Percentiles rank a stretch among this genome's conserved stretches.
Evolutionary conservation across 2,329 filamentous ascomycete species (phyloP).

Genomic region (Claviceps quebecensis): DNA sequence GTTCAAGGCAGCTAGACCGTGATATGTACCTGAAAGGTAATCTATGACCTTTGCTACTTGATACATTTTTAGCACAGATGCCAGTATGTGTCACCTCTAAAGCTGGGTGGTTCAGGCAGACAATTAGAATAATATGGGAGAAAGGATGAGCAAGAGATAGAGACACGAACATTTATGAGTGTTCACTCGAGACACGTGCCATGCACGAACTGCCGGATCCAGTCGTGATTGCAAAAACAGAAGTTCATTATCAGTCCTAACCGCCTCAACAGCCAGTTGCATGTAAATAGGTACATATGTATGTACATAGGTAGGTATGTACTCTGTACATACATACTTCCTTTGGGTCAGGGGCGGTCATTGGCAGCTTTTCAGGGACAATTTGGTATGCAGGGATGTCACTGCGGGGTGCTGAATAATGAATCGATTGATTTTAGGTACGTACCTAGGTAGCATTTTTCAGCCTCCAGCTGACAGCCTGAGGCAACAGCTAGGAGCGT

Average conservation of each 20-base stretch:
- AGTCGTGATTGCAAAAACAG: too few relatives aligned
- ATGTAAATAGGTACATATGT: too few relatives aligned
- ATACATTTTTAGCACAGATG: neutral
- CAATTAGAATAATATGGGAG: neutral
- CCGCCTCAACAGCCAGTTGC: too few relatives aligned
- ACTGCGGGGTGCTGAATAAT: neutral
- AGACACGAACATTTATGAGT: neutral
- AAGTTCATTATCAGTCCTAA: too few relatives aligned
- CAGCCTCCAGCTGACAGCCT: neutral
- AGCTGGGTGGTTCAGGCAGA: neutral
- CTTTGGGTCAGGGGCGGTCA: neutral
- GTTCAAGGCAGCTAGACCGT: constrained; percentile 24
- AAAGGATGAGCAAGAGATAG: neutral
- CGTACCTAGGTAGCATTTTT: neutral
- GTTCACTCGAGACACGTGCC: too few relatives aligned
- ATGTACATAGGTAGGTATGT: too few relatives aligned
- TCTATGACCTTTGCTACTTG: neutral
- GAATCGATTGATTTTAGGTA: neutral
- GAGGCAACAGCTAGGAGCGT: neutral
- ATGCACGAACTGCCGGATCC: too few relatives aligned
- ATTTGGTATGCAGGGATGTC: neutral
- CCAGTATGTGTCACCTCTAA: neutral
- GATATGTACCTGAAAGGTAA: neutral
- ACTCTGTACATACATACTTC: neutral
- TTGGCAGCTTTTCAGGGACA: neutral